phyloP scores from a whole-genome alignment of 495 filamentous ascomycete species.

The Chaetomium tenue region DNA sequence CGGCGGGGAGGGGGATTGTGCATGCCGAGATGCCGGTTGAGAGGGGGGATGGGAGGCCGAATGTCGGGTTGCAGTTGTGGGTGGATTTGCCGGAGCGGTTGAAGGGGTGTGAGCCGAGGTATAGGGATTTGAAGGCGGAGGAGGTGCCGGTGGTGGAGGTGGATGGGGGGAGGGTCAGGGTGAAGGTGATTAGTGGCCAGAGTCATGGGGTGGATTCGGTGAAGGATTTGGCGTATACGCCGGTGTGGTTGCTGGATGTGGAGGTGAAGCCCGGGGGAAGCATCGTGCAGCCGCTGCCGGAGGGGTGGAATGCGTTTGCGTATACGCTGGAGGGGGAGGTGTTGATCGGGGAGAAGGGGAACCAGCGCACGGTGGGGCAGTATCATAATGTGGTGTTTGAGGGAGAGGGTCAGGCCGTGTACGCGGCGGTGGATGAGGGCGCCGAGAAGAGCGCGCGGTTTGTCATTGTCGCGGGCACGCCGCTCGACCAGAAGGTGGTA shows the following conservation, averaged over 20 bases:
- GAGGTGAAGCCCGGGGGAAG: constrained; percentile 76
- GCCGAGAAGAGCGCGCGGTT: constrained; percentile 67
- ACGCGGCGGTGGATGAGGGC: constrained; percentile 64
- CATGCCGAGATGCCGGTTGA: constrained; percentile 95
- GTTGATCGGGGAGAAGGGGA: constrained; percentile 56
- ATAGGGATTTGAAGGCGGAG: constrained; percentile 71
- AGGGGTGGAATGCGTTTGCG: constrained; percentile 87
- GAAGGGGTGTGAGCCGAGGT: constrained; percentile 87
- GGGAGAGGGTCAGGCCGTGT: constrained; percentile 68
- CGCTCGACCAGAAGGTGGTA: constrained; percentile 86
- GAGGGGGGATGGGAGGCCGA: constrained; percentile 63
- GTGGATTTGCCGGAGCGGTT: constrained; percentile 81
- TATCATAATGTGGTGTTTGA: constrained; percentile 93
- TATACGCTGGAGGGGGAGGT: constrained; percentile 74
- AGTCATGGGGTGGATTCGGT: constrained; percentile 80
- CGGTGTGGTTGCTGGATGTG: constrained; percentile 89
- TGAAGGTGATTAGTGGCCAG: constrained; percentile 89
- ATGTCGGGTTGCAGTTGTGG: constrained; percentile 91
- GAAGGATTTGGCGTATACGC: constrained; percentile 88
- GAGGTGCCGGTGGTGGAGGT: constrained; percentile 73
- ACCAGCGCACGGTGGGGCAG: constrained; percentile 54
- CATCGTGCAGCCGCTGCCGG: constrained; percentile 69
- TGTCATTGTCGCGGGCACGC: constrained; percentile 79
- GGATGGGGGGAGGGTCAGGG: constrained; percentile 68
- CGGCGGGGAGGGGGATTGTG: constrained; percentile 86